phyloP scores from a whole-genome alignment of 202 grass and related monocot genomes.

The Zoysia matrella region DNA sequence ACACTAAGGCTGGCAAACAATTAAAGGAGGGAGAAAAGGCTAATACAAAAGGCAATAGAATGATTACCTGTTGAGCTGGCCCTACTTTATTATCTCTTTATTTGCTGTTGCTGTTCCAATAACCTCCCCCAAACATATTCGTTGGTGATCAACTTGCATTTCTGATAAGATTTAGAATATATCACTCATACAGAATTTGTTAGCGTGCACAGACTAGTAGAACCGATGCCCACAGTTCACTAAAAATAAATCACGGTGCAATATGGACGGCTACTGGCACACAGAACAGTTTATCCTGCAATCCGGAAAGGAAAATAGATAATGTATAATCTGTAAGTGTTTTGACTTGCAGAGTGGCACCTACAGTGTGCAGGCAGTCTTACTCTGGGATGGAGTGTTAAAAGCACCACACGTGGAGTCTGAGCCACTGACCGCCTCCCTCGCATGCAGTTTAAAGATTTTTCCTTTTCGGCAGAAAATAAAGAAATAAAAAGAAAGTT shows the following conservation, averaged over 20 bases:
- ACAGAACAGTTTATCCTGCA: not conserved
- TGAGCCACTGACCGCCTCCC: slow-evolving; percentile 76
- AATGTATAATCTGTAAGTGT: slow-evolving; percentile 8
- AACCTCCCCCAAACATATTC: not conserved
- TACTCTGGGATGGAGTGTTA: slow-evolving; percentile 79
- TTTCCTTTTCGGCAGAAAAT: slow-evolving; percentile 40
- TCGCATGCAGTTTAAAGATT: slow-evolving; percentile 55
- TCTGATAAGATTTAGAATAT: not conserved
- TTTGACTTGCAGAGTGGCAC: slow-evolving; percentile 62
- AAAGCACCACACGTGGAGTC: slow-evolving; percentile 92
- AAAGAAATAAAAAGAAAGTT: slow-evolving; percentile 21
- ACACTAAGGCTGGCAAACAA: too few relatives aligned
- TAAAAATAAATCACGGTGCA: not conserved
- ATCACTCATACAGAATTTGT: not conserved
- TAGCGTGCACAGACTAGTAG: not conserved
- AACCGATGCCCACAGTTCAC: not conserved
- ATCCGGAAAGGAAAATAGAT: not conserved
- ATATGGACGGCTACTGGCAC: not conserved
- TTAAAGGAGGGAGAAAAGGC: slow-evolving; percentile 29
- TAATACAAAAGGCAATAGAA: slow-evolving; percentile 63
- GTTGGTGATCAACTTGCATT: not conserved
- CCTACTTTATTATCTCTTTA: slow-evolving; percentile 51
- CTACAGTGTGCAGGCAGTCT: slow-evolving; percentile 47
- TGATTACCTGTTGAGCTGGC: slow-evolving; percentile 69
- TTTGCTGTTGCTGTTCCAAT: slow-evolving; percentile 29